A percentile compares a stretch with the other conserved stretches of the same genome.
Conservation (phyloP, 345 rosid genomes). For the Camelina sativa region DNA sequence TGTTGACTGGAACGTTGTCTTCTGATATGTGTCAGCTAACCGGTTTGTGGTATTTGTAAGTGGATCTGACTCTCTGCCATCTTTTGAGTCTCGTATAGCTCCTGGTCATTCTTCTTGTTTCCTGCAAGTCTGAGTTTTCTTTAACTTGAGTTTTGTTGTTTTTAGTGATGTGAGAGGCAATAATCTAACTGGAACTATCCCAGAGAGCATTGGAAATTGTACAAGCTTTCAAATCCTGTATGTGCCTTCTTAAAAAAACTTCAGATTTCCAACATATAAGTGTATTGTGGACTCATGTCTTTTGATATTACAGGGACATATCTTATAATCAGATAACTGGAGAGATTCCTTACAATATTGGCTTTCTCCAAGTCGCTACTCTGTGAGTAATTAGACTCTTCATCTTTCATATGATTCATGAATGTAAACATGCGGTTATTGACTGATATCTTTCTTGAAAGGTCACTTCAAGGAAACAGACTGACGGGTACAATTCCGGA, state of each 20-base stretch:
- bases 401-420: background rate
- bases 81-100: background rate
- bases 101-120: background rate
- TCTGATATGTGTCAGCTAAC: slow-evolving; percentile 93
- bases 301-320: slow-evolving; percentile 60
- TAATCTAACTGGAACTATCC: slow-evolving; percentile 77
- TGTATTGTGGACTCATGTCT: background rate
- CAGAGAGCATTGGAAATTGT: slow-evolving; percentile 93
- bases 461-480: slow-evolving; percentile 93
- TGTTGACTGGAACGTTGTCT: slow-evolving; percentile 78
- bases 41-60: slow-evolving; percentile 98
- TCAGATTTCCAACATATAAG: background rate
- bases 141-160: background rate
- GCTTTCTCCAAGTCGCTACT: slow-evolving; percentile 97
- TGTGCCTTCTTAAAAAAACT: slow-evolving; percentile 19
- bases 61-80: background rate
- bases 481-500: slow-evolving; percentile 82
- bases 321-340: slow-evolving; percentile 87
- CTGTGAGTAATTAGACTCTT: slow-evolving; percentile 56
- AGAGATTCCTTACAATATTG: slow-evolving; percentile 91
- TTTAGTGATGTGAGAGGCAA: slow-evolving; percentile 94
- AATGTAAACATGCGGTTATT: background rate
- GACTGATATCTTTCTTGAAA: slow-evolving; percentile 25
- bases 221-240: slow-evolving; percentile 96
- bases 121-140: background rate